Base-by-base conservation (phyloP, 176 grass and related monocot species). In the Musa schizocarpa region DNA sequence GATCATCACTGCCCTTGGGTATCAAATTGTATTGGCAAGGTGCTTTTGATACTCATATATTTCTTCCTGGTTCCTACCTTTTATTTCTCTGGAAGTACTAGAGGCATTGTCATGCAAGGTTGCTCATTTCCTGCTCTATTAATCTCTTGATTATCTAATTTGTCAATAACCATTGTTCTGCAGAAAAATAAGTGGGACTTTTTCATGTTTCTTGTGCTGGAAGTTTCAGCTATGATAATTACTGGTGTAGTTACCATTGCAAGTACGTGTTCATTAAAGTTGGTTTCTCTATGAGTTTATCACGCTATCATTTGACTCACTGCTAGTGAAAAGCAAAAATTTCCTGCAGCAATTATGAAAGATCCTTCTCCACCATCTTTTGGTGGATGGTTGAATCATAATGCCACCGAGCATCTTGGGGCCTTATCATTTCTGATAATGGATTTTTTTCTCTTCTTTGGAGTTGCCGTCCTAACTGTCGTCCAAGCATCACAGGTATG, bases 151-250 rank as follows among this genome's bases (percentile, higher is more conserved):
- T 72, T 52, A 34, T 84, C 74, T 75, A 10, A 48, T 81, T 78
- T 76, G 34, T 43, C 34, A 13, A 82, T 80, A 66, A 77, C 56
- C 75, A 80, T 90, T 64, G 77, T 81, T 86, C 73, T 94, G 84
- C 91, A 99, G 95, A 99, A 82, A 82, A 99, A 99, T 82, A 99
- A 99, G 82, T 92, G 95, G 95, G 95, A 94, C 75, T 99, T 99
- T 81, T 94, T 99, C 81, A 92, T 94, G 90, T 94, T 99, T 88
- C 89, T 99, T 69, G 59, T 88, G 75, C 85, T 91, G 64, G 95
- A 99, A 99, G 91, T 92, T 74, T 74, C 86, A 57, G 95, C 95
- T 63, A 92, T 99, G 95, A 99, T 99, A 65, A 81, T 99, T 84
- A 94, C 95, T 82, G 95, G 95, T 65, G 82, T 76, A 72, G 85